These are phyloP conservation scores for Aspergillus nanangensis DNA, from an alignment of 495 filamentous ascomycete genomes.

Conservation along the genomic window DNA sequence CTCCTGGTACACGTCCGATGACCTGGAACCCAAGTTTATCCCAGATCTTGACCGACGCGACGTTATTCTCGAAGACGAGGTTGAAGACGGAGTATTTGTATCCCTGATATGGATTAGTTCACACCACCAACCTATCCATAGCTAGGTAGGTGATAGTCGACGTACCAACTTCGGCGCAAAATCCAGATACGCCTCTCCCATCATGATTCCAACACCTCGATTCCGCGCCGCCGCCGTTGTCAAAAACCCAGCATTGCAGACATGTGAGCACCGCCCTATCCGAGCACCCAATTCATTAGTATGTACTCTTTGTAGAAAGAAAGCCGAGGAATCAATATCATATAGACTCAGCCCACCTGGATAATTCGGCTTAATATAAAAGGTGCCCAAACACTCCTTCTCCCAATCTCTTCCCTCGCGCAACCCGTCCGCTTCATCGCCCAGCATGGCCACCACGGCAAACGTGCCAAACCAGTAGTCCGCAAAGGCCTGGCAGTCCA, in stretches of 20 bases:
- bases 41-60: slow-evolving; percentile 92
- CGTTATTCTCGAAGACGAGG: slow-evolving; percentile 96
- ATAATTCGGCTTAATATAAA: slow-evolving; percentile 98
- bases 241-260: slow-evolving; percentile 93
- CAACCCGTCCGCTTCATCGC: slow-evolving; percentile 37
- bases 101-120: slow-evolving; percentile 45
- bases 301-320: too few relatives aligned
- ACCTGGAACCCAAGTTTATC: slow-evolving; percentile 92
- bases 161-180: slow-evolving; percentile 85
- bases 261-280: slow-evolving; percentile 55
- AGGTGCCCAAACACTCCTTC: slow-evolving; percentile 81
- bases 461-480: slow-evolving; percentile 96
- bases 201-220: slow-evolving; percentile 78
- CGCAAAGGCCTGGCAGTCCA: slow-evolving; percentile 68
- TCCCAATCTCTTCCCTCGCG: slow-evolving; percentile 67
- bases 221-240: slow-evolving; percentile 82
- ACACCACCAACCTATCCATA: too few relatives aligned
- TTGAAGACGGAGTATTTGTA: slow-evolving; percentile 98
- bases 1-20: slow-evolving; percentile 70
- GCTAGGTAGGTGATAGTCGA: slow-evolving; percentile 4
- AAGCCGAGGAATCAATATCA: slow-evolving; percentile 1
- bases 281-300: background rate
- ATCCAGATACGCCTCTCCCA: slow-evolving; percentile 89
- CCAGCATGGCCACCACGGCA: slow-evolving; percentile 79
- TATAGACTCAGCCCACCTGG: slow-evolving; percentile 65